Evolutionary conservation across 164 flowering plant genomes (phyloP).

Genomic region (Chloranthus sessilifolius): DNA sequence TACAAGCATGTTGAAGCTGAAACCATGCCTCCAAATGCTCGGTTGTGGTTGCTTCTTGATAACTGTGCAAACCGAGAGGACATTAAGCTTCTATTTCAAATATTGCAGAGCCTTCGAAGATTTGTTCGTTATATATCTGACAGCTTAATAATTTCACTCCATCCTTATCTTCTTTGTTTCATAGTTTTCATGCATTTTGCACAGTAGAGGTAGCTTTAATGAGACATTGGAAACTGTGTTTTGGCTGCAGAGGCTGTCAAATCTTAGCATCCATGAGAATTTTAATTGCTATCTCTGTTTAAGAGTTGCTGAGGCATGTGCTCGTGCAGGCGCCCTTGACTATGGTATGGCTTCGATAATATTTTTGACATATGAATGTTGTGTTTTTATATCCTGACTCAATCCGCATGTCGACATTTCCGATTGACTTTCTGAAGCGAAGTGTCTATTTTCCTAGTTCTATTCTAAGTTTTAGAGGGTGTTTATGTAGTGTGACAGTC

Average conservation of each 20-base stretch:
- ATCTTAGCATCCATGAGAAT: slow-evolving; percentile 72
- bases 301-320: slow-evolving; percentile 69
- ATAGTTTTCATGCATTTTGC: not conserved
- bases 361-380: too few relatives aligned
- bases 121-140: slow-evolving; percentile 53
- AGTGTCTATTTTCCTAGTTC: too few relatives aligned
- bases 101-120: slow-evolving; percentile 54
- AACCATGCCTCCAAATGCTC: slow-evolving; percentile 74
- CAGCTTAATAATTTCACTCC: not conserved
- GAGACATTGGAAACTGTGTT: too few relatives aligned
- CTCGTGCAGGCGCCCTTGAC: slow-evolving; percentile 71
- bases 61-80: slow-evolving; percentile 60
- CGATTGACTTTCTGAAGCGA: too few relatives aligned
- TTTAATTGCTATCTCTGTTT: slow-evolving; percentile 65
- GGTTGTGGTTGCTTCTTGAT: slow-evolving; percentile 61
- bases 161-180: slow-evolving; percentile 2
- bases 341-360: slow-evolving; percentile 60
- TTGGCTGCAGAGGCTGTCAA: slow-evolving; percentile 74
- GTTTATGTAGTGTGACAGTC: too few relatives aligned
- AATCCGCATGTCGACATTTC: too few relatives aligned
- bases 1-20: too few relatives aligned
- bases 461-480: too few relatives aligned
- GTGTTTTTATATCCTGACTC: too few relatives aligned
- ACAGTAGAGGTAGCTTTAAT: not conserved
- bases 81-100: slow-evolving; percentile 55